These are phyloP conservation scores for Cercophora samala DNA, from an alignment of 495 filamentous ascomycete genomes.

Conservation along the genomic window DNA sequence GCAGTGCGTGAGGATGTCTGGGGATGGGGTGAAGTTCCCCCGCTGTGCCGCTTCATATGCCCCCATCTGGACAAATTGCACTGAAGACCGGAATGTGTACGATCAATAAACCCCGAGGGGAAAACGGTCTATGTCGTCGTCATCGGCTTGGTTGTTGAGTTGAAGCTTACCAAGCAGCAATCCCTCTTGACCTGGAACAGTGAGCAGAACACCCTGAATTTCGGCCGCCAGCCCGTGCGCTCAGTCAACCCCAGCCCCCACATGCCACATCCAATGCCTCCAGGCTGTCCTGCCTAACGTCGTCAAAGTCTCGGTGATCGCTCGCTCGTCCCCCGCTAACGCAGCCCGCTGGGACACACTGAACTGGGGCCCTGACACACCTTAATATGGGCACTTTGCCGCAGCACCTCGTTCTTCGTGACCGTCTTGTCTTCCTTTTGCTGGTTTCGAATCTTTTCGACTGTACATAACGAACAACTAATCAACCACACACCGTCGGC, in stretches of 20 bases:
- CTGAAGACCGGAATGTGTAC: not conserved
- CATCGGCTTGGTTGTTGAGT: constrained; percentile 1
- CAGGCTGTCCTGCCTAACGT: not conserved
- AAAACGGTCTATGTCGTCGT: not conserved
- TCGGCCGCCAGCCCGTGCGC: constrained; percentile 19
- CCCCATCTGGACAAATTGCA: not conserved
- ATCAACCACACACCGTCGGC: not conserved
- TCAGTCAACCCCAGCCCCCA: constrained; percentile 11
- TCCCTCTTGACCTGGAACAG: not conserved
- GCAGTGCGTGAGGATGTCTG: not conserved
- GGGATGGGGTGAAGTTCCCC: not conserved
- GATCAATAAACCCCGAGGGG: not conserved
- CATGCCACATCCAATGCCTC: constrained; percentile 4
- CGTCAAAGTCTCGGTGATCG: constrained; percentile 10
- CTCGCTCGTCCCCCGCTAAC: constrained; percentile 3
- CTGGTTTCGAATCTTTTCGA: not conserved
- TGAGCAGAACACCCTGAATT: not conserved
- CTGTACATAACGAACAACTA: not conserved
- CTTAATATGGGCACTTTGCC: constrained; percentile 13
- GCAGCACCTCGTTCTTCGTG: constrained; percentile 1
- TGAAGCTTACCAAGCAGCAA: constrained; percentile 7
- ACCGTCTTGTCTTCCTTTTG: constrained; percentile 1
- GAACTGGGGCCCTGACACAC: constrained; percentile 15
- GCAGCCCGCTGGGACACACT: not conserved
- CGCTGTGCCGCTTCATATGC: not conserved